Percentiles rank a stretch among this genome's conserved stretches.
Conservation (phyloP, 2,329 filamentous ascomycete genomes). For the Calonectria naviculata region DNA sequence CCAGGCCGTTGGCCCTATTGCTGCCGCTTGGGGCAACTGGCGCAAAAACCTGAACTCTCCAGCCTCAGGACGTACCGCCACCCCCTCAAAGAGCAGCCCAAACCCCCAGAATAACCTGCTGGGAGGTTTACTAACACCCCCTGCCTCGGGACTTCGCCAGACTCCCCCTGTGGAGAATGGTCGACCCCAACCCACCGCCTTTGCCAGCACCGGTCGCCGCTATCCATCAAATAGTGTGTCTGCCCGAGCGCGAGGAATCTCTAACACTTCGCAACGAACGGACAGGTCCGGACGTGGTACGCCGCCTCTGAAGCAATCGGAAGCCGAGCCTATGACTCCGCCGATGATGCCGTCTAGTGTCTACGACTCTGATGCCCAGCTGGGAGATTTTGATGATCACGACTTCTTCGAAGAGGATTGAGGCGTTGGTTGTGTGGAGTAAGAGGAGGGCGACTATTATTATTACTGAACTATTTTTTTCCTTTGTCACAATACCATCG, state of each 20-base stretch:
- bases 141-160: slow-evolving; percentile 77
- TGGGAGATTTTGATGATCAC: slow-evolving; percentile 69
- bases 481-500: slow-evolving; percentile 41
- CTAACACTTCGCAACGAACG: slow-evolving; percentile 42
- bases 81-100: slow-evolving; percentile 69
- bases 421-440: slow-evolving; percentile 18
- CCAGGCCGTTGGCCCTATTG: slow-evolving; percentile 78
- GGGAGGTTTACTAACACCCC: slow-evolving; percentile 90
- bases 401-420: slow-evolving; percentile 67
- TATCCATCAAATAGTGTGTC: slow-evolving; percentile 58
- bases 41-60: slow-evolving; percentile 71
- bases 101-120: slow-evolving; percentile 71
- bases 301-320: slow-evolving; percentile 51
- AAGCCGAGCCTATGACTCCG: slow-evolving; percentile 64
- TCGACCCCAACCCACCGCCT: slow-evolving; percentile 68
- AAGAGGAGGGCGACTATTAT: slow-evolving; percentile 17
- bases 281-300: slow-evolving; percentile 40
- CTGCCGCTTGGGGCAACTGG: slow-evolving; percentile 99
- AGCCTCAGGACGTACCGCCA: slow-evolving; percentile 55
- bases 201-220: slow-evolving; percentile 68
- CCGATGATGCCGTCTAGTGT: slow-evolving; percentile 69
- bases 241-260: slow-evolving; percentile 41
- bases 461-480: slow-evolving; percentile 37
- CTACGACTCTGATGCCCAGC: slow-evolving; percentile 71
- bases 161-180: slow-evolving; percentile 57